Percentiles rank a stretch among this genome's conserved stretches.
Conservation (phyloP, 2,329 filamentous ascomycete species). For the Bimuria novae-zelandiae region DNA sequence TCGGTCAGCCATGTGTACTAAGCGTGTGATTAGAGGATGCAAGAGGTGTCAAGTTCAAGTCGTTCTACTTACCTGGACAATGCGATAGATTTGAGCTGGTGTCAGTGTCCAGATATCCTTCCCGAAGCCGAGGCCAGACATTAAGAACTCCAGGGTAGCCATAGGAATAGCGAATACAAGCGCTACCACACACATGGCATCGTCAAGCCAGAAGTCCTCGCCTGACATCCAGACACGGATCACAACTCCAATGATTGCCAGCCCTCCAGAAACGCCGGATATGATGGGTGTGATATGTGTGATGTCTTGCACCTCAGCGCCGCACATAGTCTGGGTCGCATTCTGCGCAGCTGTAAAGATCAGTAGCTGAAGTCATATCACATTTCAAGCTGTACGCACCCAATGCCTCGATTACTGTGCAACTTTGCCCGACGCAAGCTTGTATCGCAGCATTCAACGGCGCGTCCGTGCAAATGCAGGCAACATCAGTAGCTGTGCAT, state of each 20-base stretch:
- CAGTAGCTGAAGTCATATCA: neutral
- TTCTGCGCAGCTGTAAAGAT: conserved; percentile 45
- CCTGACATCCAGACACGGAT: conserved; percentile 27
- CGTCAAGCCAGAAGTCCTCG: conserved; percentile 18
- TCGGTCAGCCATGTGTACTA: conserved; percentile 20
- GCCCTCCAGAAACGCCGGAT: conserved; percentile 10
- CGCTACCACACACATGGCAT: conserved; percentile 17
- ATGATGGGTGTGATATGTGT: conserved; percentile 33
- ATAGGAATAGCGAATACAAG: conserved; percentile 16
- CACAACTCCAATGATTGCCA: conserved; percentile 40
- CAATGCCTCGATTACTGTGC: conserved; percentile 21
- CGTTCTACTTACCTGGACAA: conserved; percentile 25
- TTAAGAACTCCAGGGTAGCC: conserved; percentile 15
- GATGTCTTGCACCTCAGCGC: conserved; percentile 41
- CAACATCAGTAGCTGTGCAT: conserved; percentile 7
- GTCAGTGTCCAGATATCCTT: conserved; percentile 57
- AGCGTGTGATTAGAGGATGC: conserved; percentile 6
- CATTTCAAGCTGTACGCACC: conserved; percentile 1
- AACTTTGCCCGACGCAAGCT: conserved; percentile 14
- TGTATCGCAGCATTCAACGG: conserved; percentile 15
- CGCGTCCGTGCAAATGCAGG: conserved; percentile 16
- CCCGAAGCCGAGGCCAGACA: conserved; percentile 47
- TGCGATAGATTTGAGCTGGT: conserved; percentile 47
- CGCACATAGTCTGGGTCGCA: conserved; percentile 43
- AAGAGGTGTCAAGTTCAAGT: neutral